Conservation (phyloP, 805 yeast species). For the Metschnikowia henanensis region DNA sequence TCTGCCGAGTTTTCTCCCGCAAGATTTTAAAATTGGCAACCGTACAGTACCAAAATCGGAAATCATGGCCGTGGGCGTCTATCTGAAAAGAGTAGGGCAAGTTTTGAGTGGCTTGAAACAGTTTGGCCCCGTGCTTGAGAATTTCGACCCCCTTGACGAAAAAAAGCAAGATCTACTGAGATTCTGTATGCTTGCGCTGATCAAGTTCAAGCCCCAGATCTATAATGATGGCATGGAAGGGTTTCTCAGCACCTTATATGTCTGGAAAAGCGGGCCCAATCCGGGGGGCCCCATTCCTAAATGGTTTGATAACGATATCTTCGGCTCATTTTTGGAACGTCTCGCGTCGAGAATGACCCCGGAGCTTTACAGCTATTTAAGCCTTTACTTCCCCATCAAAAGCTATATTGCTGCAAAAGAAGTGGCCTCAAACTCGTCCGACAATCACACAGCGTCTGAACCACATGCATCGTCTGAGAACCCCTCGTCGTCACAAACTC, state of each 20-base stretch:
- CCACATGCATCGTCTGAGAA: too few relatives aligned
- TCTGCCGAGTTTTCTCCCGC: conserved; percentile 9
- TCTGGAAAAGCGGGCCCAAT: not conserved
- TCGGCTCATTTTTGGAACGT: conserved; percentile 5
- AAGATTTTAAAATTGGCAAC: conserved; percentile 6
- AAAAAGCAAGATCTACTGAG: conserved; percentile 6
- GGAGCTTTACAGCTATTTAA: conserved; percentile 1
- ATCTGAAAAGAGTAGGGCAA: not conserved
- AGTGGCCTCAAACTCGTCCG: not conserved
- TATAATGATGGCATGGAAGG: conserved; percentile 15
- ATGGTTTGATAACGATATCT: not conserved
- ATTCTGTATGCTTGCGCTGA: conserved; percentile 6
- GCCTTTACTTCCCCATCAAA: conserved; percentile 6
- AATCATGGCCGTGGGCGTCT: conserved; percentile 13
- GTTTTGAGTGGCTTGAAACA: conserved; percentile 7
- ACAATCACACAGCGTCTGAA: too few relatives aligned
- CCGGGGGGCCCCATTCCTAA: not conserved
- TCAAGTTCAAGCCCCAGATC: conserved; percentile 6
- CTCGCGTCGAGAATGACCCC: conserved; percentile 5
- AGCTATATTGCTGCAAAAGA: not conserved
- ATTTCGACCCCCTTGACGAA: conserved; percentile 1
- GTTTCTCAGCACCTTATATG: conserved; percentile 5
- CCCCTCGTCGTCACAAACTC: too few relatives aligned
- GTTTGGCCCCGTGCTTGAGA: conserved; percentile 2
- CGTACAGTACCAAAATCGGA: conserved; percentile 1